Evolutionary conservation across 2,329 filamentous ascomycete species (phyloP), one percentile per base, ranked within the genome.

Genomic region (Trichoderma sp.): DNA sequence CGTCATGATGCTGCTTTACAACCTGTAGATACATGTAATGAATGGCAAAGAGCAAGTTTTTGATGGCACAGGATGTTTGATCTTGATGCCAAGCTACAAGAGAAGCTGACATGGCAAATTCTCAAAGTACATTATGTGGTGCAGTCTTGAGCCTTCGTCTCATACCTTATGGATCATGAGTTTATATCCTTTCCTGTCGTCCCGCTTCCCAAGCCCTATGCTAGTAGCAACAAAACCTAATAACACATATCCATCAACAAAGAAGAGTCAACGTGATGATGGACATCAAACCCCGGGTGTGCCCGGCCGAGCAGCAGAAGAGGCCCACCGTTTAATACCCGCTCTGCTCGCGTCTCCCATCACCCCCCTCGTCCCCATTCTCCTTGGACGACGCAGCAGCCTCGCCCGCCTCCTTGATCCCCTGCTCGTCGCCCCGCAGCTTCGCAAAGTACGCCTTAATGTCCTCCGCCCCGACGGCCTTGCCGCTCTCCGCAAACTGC

Each of bases 391-490:
- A 77, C 2, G 77, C 78, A 7, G 84, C 84, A 26, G 80, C 81
- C 63, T 83, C 82, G 15, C 83, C 84, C 0, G 88, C 88, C 68
- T 87, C 84, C 70, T 81, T 81, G 64, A 92, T 91, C 0, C 82
- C 90, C 71, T 90, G 81, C 51, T 92, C 91, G 76, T 98, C 95
- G 66, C 95, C 95, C 68, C 95, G 85, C 70, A 99, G 78, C 79
- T 95, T 94, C 59, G 94, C 94, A 83, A 99, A 99, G 76, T 97
- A 97, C 2, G 87, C 87, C 77, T 97, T 99, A 78, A 99, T 95
- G 77, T 98, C 93, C 74, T 99, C 95, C 1, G 94, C 94, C 1
- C 92, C 89, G 24, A 99, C 93, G 0, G 91, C 88, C 76, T 91
- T 82, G 1, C 94, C 94, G 68, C 90, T 96, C 74, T 97, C 92